Conservation (phyloP, 2,329 filamentous ascomycete genomes). For the Fusarium sp. region DNA sequence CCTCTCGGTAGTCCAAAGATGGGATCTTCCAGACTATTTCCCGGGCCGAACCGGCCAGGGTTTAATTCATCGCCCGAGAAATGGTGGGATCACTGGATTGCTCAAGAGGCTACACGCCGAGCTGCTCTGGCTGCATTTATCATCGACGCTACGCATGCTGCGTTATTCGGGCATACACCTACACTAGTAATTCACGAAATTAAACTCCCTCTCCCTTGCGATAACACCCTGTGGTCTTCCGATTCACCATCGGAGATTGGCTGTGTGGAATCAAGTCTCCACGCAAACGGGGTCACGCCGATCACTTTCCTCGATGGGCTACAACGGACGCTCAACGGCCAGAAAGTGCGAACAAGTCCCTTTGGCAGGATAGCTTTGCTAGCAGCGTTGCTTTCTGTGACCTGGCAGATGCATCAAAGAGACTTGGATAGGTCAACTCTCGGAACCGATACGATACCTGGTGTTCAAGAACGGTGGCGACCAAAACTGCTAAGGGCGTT, state of each 20-base stretch:
- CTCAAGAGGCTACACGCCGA: conserved; percentile 49
- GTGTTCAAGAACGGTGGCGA: conserved; percentile 49
- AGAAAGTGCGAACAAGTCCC: conserved; percentile 48
- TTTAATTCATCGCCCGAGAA: conserved; percentile 47
- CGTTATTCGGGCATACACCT: conserved; percentile 50
- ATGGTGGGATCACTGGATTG: conserved; percentile 53
- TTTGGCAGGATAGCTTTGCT: conserved; percentile 49
- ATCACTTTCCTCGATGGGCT: conserved; percentile 49
- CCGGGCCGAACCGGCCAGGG: conserved; percentile 23
- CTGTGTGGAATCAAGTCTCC: conserved; percentile 49
- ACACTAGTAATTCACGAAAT: conserved; percentile 51
- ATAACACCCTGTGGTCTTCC: conserved; percentile 50
- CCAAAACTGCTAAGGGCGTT: conserved; percentile 48
- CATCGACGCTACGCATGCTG: conserved; percentile 49
- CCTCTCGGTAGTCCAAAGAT: conserved; percentile 45
- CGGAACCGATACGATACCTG: conserved; percentile 45
- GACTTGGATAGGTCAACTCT: conserved; percentile 48
- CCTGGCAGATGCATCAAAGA: conserved; percentile 51
- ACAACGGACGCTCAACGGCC: conserved; percentile 48
- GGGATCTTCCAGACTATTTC: conserved; percentile 29
- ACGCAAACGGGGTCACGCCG: conserved; percentile 49
- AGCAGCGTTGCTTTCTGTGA: conserved; percentile 47
- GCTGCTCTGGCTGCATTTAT: conserved; percentile 50
- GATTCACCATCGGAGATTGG: conserved; percentile 50
- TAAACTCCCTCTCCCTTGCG: conserved; percentile 49